Conservation (phyloP, 306 rosid species). For the Vigna nakashimae region DNA sequence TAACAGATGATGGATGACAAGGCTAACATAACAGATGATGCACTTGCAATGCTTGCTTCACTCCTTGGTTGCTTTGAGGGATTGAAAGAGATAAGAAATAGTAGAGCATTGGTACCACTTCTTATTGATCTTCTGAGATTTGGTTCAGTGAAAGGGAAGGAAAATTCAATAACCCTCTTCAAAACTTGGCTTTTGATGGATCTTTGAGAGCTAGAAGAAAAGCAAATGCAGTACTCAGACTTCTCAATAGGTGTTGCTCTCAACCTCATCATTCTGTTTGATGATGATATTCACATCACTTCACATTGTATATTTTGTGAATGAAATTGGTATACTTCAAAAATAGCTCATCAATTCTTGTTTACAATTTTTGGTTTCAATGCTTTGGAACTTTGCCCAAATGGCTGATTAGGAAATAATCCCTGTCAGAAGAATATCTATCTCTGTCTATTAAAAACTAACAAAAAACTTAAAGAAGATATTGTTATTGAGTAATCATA, state of each 20-base stretch:
- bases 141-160: constrained; percentile 92
- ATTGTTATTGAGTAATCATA: no score
- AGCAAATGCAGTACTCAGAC: constrained; percentile 81
- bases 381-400: no score
- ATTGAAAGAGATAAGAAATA: constrained; percentile 69
- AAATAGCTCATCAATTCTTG: constrained; percentile 26
- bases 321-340: constrained; percentile 43
- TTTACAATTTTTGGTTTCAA: constrained; percentile 22
- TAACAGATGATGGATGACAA: constrained; percentile 77
- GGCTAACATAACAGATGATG: constrained; percentile 82
- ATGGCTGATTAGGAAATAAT: background rate
- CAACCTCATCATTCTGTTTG: constrained; percentile 62
- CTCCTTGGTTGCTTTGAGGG: constrained; percentile 79
- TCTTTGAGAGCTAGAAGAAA: constrained; percentile 83
- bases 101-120: constrained; percentile 67
- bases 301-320: constrained; percentile 54
- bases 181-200: constrained; percentile 73
- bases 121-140: constrained; percentile 85
- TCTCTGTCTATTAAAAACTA: no score
- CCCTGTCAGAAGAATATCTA: no score
- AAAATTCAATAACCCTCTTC: constrained; percentile 78
- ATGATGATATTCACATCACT: constrained; percentile 34
- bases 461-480: no score
- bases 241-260: constrained; percentile 80
- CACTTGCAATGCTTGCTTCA: constrained; percentile 69